phyloP scores from a whole-genome alignment of 2,329 filamentous ascomycete species.

The Ophiocordyceps sinensis region DNA sequence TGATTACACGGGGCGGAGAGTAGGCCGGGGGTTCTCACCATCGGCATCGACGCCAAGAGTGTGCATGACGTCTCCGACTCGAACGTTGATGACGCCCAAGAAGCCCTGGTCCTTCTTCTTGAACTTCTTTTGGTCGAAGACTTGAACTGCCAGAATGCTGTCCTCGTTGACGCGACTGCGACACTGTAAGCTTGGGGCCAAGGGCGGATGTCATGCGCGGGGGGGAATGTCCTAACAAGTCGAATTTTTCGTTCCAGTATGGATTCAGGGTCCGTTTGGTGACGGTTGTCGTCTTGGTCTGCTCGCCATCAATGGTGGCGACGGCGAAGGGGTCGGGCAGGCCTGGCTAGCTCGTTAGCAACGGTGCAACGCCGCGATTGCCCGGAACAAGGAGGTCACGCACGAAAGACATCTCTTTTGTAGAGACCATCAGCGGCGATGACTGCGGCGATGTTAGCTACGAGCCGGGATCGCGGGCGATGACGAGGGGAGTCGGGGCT shows the following conservation, averaged over 20 bases:
- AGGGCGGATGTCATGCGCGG: slow-evolving; percentile 1
- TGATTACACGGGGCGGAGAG: slow-evolving; percentile 1
- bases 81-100: slow-evolving; percentile 91
- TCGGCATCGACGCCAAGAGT: slow-evolving; percentile 81
- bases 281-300: slow-evolving; percentile 94
- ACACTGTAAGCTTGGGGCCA: not conserved
- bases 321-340: slow-evolving; percentile 97
- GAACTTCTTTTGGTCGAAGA: slow-evolving; percentile 99
- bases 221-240: slow-evolving; percentile 54
- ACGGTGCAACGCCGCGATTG: not conserved
- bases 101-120: slow-evolving; percentile 99
- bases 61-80: slow-evolving; percentile 76
- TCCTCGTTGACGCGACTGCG: slow-evolving; percentile 79
- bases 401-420: slow-evolving; percentile 98
- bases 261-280: slow-evolving; percentile 96
- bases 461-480: slow-evolving; percentile 3
- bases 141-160: slow-evolving; percentile 92
- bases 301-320: slow-evolving; percentile 91
- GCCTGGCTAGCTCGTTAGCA: slow-evolving; percentile 39
- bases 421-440: slow-evolving; percentile 97
- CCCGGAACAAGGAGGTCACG: slow-evolving; percentile 22
- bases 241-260: slow-evolving; percentile 99
- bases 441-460: slow-evolving; percentile 45
- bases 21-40: slow-evolving; percentile 37
- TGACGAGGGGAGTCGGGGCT: not conserved